A percentile compares a stretch with the other conserved stretches of the same genome.
These are phyloP conservation scores for Hypomontagnella submonticulosa DNA, from an alignment of 495 filamentous ascomycete species.

Conservation along the genomic window DNA sequence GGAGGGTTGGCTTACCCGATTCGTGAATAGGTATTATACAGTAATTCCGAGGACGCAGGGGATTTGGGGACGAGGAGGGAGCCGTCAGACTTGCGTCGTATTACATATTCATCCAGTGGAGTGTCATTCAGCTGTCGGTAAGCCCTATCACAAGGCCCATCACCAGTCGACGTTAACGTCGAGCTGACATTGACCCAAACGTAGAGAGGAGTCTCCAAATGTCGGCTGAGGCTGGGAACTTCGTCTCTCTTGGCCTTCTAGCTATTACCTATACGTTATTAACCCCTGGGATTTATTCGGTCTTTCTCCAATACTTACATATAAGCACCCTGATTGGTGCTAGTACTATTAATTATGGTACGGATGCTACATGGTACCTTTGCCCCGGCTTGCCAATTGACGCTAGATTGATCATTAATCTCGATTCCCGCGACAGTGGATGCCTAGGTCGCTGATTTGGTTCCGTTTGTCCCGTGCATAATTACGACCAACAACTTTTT, in stretches of 20 bases:
- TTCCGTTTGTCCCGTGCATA: neutral
- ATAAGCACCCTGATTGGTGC: neutral
- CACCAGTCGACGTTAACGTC: slow-evolving; percentile 1
- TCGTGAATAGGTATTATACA: no score
- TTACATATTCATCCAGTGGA: neutral
- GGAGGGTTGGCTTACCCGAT: neutral
- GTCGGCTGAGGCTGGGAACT: neutral
- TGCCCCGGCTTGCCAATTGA: no score
- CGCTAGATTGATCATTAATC: slow-evolving; percentile 6
- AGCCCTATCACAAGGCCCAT: neutral
- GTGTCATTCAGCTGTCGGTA: neutral
- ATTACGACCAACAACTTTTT: neutral
- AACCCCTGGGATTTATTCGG: slow-evolving; percentile 13
- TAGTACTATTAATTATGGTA: slow-evolving; percentile 2
- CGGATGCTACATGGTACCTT: neutral
- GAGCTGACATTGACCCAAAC: slow-evolving; percentile 8
- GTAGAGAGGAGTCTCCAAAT: slow-evolving; percentile 1
- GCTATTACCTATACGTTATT: slow-evolving; percentile 12
- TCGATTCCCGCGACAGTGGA: slow-evolving; percentile 9
- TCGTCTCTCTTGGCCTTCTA: slow-evolving; percentile 5
- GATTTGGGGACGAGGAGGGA: neutral
- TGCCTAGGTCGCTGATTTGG: no score
- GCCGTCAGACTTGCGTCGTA: slow-evolving; percentile 3
- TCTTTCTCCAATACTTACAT: slow-evolving; percentile 12
- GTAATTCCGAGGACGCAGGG: neutral